Conservation (phyloP, 805 yeast genomes). For the Groenewaldozyma salmanticensis region DNA sequence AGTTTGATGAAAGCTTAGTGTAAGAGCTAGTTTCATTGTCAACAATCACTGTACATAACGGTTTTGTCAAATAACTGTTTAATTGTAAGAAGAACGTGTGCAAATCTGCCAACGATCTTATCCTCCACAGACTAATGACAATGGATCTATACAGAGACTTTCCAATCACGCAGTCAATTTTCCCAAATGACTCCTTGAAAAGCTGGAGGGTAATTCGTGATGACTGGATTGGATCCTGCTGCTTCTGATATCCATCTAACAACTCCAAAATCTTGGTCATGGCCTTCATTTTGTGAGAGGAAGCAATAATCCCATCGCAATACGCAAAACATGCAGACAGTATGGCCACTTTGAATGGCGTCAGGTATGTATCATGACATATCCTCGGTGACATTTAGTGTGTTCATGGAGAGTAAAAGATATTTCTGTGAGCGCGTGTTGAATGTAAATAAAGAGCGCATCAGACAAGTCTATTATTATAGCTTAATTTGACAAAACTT, state of each 20-base stretch:
- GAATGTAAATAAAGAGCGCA: too few relatives aligned
- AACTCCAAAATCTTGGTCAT: conserved; percentile 19
- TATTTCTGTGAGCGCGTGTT: too few relatives aligned
- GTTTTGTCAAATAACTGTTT: conserved; percentile 10
- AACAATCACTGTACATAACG: conserved; percentile 2
- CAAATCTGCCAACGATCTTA: conserved; percentile 12
- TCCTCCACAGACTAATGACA: conserved; percentile 7
- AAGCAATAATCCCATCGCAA: conserved; percentile 14
- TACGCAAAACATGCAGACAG: conserved; percentile 14
- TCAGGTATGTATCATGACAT: too few relatives aligned
- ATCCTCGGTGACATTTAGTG: too few relatives aligned
- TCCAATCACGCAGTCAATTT: conserved; percentile 1
- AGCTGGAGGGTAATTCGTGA: neutral
- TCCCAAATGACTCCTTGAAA: neutral
- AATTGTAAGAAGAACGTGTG: conserved; percentile 10
- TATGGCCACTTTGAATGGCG: conserved; percentile 21
- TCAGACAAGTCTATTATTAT: too few relatives aligned
- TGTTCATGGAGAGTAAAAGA: too few relatives aligned
- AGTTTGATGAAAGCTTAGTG: conserved; percentile 6
- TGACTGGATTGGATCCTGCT: neutral
- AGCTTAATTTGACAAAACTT: too few relatives aligned
- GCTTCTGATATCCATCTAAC: conserved; percentile 7
- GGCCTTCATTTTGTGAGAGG: conserved; percentile 11
- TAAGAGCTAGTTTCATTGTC: neutral
- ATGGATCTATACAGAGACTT: conserved; percentile 4